Evolutionary conservation across 129 eudicot species (phyloP), one percentile per base, ranked within the genome.

Genomic region (Flaveria bidentis): DNA sequence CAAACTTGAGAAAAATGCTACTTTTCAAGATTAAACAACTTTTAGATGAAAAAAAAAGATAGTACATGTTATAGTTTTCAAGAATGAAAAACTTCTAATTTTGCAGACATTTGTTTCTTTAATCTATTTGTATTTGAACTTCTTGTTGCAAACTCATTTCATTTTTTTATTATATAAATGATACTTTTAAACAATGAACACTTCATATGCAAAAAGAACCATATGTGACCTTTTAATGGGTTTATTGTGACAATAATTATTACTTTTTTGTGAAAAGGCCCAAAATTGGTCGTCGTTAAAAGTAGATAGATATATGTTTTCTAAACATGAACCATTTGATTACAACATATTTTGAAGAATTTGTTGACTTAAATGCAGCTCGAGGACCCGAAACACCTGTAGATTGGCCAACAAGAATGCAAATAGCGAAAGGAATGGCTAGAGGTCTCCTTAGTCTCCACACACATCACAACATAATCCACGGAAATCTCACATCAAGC

Each of bases 361-460:
- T 61, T 70, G 9, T 78, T 9, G 4, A 63, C 60, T 33, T 55
- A 77, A 23, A 77, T 86, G 89, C 92, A 91, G 97, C 91, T 71
- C 86, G 97, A 17, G 92, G 84, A 63, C 91, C 97, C 0, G 97
- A 92, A 44, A 85, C 96, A 18, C 88, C 88, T 0, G 80, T 92
- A 8, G 85, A 87, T 47, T 92, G 97, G 97, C 67, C 83, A 41
- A 82, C 88, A 13, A 77, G 97, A 79, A 92, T 92, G 96, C 89
- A 81, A 57, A 87, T 92, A 23, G 82, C 78, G 4, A 86, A 92
- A 79, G 97, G 97, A 26, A 89, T 81, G 85, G 67, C 96, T 30
- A 61, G 88, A 50, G 97, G 97, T 8, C 74, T 92, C 41, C 85
- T 85, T 65, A 83, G 84, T 74, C 97, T 92, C 74, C 97, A 92